Evolutionary conservation across 768 basidiomycete species (phyloP), one percentile per base, ranked within the genome.

Genomic region (Leucogyrophana mollusca): DNA sequence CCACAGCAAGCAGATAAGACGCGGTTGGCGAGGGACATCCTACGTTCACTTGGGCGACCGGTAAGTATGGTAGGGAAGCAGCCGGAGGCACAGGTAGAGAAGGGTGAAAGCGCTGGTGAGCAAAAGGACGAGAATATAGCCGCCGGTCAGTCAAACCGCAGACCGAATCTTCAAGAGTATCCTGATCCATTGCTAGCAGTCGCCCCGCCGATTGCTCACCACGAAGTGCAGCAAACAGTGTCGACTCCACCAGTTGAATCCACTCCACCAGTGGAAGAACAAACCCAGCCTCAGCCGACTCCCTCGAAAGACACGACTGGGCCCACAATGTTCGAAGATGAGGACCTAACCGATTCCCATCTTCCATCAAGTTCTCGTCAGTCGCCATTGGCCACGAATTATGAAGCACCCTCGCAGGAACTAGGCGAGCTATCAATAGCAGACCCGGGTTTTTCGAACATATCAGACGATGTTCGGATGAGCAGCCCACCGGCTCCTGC

Each of bases 21-120:
- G 37, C 70, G 68, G 34, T 68, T 86, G 21, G 83, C 83, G 2
- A 72, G 67, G 35, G 81, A 83, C 58, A 66, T 86, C 36, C 52
- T 86, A 17, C 72, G 70, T 35, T 78, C 80, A 6, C 68, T 85
- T 3, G 74, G 75, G 14, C 50, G 50, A 36, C 49, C 54, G 18
- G 21, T 33, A 4, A 51, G 53, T 4, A 43, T 49, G 23, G 30
- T 40, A 23, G 34, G 1, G 30, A 40, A 41, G 46, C 17, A 11
- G 24, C 46, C 46, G n/a, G 60, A 54, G 22, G 14, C 21, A 11
- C 27, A 42, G 17, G 17, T 27, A 21, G 18, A 14, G 8, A 22
- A 10, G 21, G 20, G 24, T 10, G 3, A 40, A 23, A 35, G 20
- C 22, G 20, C n/a, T 44, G 38, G 14, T 10, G 21, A n/a, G n/a